Conservation (phyloP, 2,329 filamentous ascomycete species). For the Ophiocordyceps sinensis region DNA sequence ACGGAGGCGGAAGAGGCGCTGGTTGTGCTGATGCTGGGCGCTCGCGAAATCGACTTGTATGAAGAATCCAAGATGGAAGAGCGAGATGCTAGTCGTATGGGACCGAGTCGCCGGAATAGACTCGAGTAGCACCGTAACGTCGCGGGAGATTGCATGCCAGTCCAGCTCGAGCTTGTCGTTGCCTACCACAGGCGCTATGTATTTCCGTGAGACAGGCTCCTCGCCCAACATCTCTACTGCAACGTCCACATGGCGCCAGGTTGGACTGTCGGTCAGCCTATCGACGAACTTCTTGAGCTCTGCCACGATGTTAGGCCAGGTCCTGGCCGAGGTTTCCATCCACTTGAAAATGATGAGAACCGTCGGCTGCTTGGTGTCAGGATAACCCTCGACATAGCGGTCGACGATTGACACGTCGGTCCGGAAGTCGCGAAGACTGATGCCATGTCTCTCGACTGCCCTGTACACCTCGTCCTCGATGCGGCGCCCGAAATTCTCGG, state of each 20-base stretch:
- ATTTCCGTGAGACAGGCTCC: not conserved
- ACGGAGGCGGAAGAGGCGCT: too few relatives aligned
- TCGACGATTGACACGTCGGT: not conserved
- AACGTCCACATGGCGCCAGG: not conserved
- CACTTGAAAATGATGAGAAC: not conserved
- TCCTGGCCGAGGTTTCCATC: not conserved
- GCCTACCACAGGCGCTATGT: too few relatives aligned
- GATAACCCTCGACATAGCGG: not conserved
- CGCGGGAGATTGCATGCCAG: not conserved
- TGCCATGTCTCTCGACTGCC: not conserved
- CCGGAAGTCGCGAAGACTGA: not conserved
- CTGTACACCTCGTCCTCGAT: not conserved
- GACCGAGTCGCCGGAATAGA: too few relatives aligned
- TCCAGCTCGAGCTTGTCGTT: not conserved
- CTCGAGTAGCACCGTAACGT: not conserved
- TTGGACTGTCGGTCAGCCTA: too few relatives aligned
- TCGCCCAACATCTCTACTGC: not conserved
- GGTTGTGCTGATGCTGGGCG: too few relatives aligned
- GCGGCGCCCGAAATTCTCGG: not conserved
- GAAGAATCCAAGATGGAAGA: not conserved
- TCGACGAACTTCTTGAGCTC: too few relatives aligned
- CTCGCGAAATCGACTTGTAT: too few relatives aligned
- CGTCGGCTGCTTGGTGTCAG: not conserved
- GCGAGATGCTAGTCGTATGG: not conserved
- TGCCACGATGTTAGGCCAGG: too few relatives aligned